Evolutionary conservation across 192 early-diverging fungal genomes (phyloP), one percentile per base, ranked within the genome.

Genomic region (Coemansia biformis): DNA sequence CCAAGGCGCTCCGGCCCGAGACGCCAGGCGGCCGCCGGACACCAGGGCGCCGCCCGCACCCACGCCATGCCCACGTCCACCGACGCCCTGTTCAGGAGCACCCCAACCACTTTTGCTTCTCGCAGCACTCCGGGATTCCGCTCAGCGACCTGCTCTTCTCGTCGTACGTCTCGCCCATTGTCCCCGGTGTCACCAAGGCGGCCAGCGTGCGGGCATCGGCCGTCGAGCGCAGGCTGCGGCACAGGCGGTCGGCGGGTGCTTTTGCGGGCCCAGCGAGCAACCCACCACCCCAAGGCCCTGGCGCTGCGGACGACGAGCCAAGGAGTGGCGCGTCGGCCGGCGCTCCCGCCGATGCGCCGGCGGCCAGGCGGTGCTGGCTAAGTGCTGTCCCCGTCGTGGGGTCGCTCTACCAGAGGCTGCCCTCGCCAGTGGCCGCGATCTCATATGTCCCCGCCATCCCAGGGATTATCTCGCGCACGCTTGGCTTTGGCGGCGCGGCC

Each of bases 71-170:
- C 3, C 63, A 66, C 29, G 48, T 54, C 5, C 48, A 43, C 9
- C 26, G 53, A 11, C 66, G 60, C 8, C 65, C 48, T 11, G 57
- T 65, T 13, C 49, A 43, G 1, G 72, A 75, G 37, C 72, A 75
- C 49, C 76, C 79, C 2, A 86, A 86, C 48, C 84, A 86, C 40
- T 76, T 81, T 38, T 82, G 85, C 32, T 93, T 88, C 65, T 78
- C 91, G n/a, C 70, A 76, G 30, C 88, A 92, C 48, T 86, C 84
- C 2, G 81, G 81, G 5, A 83, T 84, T 3, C 80, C 83, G 8
- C 66, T 92, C 24, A 75, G 84, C 36, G 81, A 83, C 18, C 82
- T 92, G 12, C 56, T 87, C n/a, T 82, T 89, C 43, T 88, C 88
- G 1, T 75, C 72, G 16, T 75, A 64, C 30, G 66, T 75, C 24